These are phyloP conservation scores for Isatis lusitanica DNA, from an alignment of 441 rosid species.

Conservation along the genomic window DNA sequence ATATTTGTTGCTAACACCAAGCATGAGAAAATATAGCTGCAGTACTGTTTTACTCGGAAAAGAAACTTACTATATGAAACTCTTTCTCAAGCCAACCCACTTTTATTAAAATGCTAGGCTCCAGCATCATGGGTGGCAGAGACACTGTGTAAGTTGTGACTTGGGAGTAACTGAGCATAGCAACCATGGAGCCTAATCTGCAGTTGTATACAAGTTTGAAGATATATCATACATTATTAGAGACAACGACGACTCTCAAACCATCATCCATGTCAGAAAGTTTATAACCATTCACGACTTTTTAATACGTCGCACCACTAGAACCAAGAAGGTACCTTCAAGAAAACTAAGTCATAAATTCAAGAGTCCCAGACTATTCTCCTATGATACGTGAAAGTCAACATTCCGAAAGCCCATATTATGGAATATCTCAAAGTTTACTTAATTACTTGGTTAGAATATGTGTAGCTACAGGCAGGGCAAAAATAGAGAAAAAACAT, in stretches of 20 bases:
- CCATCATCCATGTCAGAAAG: not conserved
- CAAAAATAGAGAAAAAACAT: conserved; percentile 33
- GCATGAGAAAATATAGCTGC: conserved; percentile 11
- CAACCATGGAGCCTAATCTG: conserved; percentile 88
- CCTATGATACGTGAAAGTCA: not conserved
- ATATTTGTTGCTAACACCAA: not conserved
- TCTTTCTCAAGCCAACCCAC: conserved; percentile 62
- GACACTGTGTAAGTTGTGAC: conserved; percentile 73
- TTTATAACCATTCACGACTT: not conserved
- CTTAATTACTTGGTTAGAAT: conserved; percentile 2
- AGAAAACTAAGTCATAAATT: conserved; percentile 13
- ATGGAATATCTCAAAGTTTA: not conserved
- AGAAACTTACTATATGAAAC: conserved; percentile 51
- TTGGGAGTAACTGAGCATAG: conserved; percentile 82
- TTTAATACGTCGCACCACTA: not conserved
- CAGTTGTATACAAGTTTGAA: conserved; percentile 26
- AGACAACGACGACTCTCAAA: not conserved
- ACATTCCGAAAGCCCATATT: not conserved
- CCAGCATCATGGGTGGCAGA: conserved; percentile 74
- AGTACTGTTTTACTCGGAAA: not conserved
- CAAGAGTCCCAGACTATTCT: not conserved
- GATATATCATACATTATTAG: not conserved
- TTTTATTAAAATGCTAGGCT: conserved; percentile 54
- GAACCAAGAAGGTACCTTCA: not conserved
- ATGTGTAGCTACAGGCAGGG: conserved; percentile 4